These are phyloP conservation scores for Sugiyamaella sp. DNA, from an alignment of 1,139 yeast genomes.

Conservation along the genomic window DNA sequence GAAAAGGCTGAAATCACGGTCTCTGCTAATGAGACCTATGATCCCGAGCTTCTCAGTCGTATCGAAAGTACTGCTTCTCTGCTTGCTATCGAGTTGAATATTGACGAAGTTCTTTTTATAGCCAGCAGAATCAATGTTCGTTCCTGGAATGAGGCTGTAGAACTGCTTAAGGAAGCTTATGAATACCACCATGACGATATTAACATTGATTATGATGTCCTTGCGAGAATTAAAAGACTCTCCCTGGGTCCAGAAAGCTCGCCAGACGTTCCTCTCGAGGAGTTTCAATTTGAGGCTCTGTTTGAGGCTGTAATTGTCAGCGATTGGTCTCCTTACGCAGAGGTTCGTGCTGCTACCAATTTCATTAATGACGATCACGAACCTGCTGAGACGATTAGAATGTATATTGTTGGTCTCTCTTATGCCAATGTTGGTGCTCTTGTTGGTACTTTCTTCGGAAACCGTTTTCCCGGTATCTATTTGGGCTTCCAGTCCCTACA, in stretches of 20 bases:
- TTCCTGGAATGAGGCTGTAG: constrained; percentile 37
- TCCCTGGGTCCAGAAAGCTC: constrained; percentile 30
- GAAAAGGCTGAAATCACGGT: constrained; percentile 12
- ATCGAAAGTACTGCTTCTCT: constrained; percentile 20
- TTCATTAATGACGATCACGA: constrained; percentile 52
- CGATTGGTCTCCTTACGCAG: constrained; percentile 55
- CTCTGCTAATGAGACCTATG: constrained; percentile 3
- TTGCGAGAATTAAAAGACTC: constrained; percentile 35
- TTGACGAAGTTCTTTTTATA: constrained; percentile 17
- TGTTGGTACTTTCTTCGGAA: constrained; percentile 55
- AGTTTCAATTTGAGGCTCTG: constrained; percentile 43
- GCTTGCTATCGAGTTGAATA: constrained; percentile 11
- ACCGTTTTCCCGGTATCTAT: constrained; percentile 54
- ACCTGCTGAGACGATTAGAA: constrained; percentile 51
- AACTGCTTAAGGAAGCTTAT: constrained; percentile 47
- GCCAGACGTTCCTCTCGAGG: constrained; percentile 26
- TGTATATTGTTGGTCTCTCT: constrained; percentile 46
- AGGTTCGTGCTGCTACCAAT: constrained; percentile 52
- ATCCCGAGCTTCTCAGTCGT: constrained; percentile 14
- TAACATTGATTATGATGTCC: constrained; percentile 43
- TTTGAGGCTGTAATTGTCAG: constrained; percentile 48
- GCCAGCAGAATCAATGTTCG: constrained; percentile 11
- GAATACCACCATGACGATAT: constrained; percentile 52
- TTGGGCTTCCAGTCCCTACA: constrained; percentile 51
- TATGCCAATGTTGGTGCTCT: constrained; percentile 47